Conservation (phyloP, 257 asterid species). For the Apocynum venetum region DNA sequence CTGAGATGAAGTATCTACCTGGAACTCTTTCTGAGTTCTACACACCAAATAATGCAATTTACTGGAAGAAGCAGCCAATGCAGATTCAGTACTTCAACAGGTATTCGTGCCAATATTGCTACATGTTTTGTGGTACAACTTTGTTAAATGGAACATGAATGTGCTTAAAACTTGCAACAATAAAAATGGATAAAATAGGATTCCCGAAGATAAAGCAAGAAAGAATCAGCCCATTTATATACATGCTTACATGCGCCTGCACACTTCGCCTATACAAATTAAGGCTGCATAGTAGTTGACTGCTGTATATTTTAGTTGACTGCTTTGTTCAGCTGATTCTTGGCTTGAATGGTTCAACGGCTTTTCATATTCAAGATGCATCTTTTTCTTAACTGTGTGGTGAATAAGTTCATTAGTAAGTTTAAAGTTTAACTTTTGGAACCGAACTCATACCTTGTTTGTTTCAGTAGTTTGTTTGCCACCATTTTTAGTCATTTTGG, state of each 20-base stretch:
- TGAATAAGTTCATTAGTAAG: neutral
- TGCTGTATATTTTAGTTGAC: neutral
- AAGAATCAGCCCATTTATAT: neutral
- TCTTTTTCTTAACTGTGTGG: neutral
- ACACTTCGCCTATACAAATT: neutral
- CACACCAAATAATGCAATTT: conserved; percentile 37
- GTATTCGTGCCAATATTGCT: conserved; percentile 26
- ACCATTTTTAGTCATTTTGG: neutral
- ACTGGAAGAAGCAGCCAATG: conserved; percentile 56
- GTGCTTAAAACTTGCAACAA: neutral
- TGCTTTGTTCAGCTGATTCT: neutral
- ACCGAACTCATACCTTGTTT: neutral
- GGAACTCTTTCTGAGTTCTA: conserved; percentile 42
- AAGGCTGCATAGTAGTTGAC: neutral
- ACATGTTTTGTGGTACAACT: neutral
- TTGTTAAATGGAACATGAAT: neutral
- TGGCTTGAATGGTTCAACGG: neutral
- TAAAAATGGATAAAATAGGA: neutral
- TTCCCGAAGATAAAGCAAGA: neutral
- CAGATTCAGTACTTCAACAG: conserved; percentile 89
- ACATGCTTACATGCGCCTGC: neutral
- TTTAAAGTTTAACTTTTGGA: neutral
- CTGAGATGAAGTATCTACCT: conserved; percentile 47
- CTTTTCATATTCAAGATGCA: neutral
- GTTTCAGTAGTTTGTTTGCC: neutral